phyloP scores from a whole-genome alignment of 2,329 filamentous ascomycete species.

The Metarhizium humberi region DNA sequence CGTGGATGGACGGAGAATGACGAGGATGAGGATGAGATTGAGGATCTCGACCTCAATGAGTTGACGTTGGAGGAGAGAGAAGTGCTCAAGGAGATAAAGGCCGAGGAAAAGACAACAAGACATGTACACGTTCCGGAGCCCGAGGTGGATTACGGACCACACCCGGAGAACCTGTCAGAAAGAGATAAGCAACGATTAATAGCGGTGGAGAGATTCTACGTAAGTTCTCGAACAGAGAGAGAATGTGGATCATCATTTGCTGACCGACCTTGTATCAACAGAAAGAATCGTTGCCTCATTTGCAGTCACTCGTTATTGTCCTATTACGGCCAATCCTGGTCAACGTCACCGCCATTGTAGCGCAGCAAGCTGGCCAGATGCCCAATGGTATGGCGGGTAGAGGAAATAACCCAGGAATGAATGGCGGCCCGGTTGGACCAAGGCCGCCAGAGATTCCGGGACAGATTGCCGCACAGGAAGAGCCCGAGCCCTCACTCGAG shows the following conservation, averaged over 20 bases:
- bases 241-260: neutral
- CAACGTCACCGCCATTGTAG: constrained; percentile 78
- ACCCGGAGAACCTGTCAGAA: constrained; percentile 35
- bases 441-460: constrained; percentile 22
- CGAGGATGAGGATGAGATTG: constrained; percentile 33
- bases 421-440: constrained; percentile 25
- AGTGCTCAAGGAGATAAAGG: constrained; percentile 31
- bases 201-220: constrained; percentile 77
- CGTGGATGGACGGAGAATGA: constrained; percentile 66
- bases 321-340: constrained; percentile 79
- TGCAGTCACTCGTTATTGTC: constrained; percentile 90
- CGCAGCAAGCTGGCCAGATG: constrained; percentile 43
- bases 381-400: constrained; percentile 31
- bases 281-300: constrained; percentile 67
- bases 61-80: constrained; percentile 30
- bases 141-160: constrained; percentile 37
- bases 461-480: constrained; percentile 25
- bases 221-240: constrained; percentile 35
- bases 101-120: constrained; percentile 20
- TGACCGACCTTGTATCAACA: constrained; percentile 22
- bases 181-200: constrained; percentile 55
- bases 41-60: constrained; percentile 37
- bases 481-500: constrained; percentile 50
- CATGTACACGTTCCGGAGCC: constrained; percentile 12
- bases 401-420: constrained; percentile 28